Conservation (phyloP, 495 filamentous ascomycete genomes). For the Daldinia loculata region DNA sequence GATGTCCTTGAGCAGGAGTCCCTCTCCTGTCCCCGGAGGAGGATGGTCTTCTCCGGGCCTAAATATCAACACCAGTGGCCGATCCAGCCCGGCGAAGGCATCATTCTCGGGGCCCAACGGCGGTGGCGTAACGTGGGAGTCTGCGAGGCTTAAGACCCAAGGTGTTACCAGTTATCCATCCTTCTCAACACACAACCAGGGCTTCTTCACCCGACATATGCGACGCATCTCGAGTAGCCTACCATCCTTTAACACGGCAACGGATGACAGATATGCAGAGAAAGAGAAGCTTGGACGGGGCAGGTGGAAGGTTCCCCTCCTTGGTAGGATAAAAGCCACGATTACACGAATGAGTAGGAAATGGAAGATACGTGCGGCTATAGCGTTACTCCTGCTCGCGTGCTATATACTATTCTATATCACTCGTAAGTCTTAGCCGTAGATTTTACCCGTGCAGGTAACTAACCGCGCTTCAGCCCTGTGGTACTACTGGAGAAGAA, state of each 20-base stretch:
- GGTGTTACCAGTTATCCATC: conserved; percentile 76
- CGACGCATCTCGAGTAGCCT: conserved; percentile 76
- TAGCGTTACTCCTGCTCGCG: conserved; percentile 67
- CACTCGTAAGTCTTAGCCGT: conserved; percentile 64
- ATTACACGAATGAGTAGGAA: conserved; percentile 56
- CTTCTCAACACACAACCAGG: conserved; percentile 79
- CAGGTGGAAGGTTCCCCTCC: conserved; percentile 53
- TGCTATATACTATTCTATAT: conserved; percentile 71
- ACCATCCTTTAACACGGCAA: conserved; percentile 68
- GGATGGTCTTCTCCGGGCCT: conserved; percentile 90
- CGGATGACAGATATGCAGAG: conserved; percentile 64
- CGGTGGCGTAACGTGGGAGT: conserved; percentile 79
- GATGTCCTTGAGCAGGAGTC: conserved; percentile 88
- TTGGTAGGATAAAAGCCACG: conserved; percentile 50
- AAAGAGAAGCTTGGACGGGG: conserved; percentile 76
- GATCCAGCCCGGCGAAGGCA: conserved; percentile 68
- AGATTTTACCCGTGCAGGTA: not conserved
- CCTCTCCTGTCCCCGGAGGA: conserved; percentile 79
- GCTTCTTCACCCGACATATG: conserved; percentile 84
- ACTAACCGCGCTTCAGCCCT: conserved; percentile 46
- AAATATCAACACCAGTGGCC: conserved; percentile 70
- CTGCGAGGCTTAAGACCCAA: conserved; percentile 75
- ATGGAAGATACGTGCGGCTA: conserved; percentile 65
- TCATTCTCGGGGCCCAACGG: conserved; percentile 59
- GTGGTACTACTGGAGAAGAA: conserved; percentile 59